Evolutionary conservation across 495 filamentous ascomycete genomes (phyloP).

Genomic region (Annulohypoxylon bovei): DNA sequence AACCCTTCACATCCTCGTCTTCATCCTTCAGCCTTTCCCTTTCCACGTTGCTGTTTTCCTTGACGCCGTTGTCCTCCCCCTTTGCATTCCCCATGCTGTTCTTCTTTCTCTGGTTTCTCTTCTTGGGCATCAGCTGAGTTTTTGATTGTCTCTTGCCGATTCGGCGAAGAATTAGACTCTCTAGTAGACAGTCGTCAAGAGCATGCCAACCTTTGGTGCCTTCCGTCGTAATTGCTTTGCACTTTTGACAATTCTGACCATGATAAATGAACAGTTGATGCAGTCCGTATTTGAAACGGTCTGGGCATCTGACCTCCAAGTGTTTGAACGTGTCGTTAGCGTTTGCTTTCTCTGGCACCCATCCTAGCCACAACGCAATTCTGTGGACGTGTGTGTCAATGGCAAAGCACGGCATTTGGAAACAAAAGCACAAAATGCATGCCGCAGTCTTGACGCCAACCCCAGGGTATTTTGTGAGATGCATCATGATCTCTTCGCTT

Average conservation of each 20-base stretch:
- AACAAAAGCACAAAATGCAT: constrained; percentile 84
- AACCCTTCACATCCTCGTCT: neutral
- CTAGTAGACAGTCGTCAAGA: constrained; percentile 55
- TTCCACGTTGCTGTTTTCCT: too few relatives aligned
- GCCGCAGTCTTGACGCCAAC: constrained; percentile 93
- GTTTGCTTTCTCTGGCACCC: constrained; percentile 73
- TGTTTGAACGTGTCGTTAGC: constrained; percentile 81
- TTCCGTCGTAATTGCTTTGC: constrained; percentile 66
- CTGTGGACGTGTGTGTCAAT: constrained; percentile 89
- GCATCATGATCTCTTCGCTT: constrained; percentile 74
- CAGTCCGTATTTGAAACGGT: constrained; percentile 87
- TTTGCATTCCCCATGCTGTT: neutral
- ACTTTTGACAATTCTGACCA: constrained; percentile 82
- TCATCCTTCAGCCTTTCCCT: neutral
- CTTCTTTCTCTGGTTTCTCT: neutral
- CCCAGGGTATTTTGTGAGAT: constrained; percentile 79
- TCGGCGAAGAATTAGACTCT: constrained; percentile 56
- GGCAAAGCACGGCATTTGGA: constrained; percentile 80
- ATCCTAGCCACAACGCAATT: constrained; percentile 84
- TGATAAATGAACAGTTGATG: constrained; percentile 90
- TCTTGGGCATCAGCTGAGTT: constrained; percentile 22
- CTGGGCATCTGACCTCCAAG: constrained; percentile 80
- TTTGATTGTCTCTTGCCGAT: constrained; percentile 40
- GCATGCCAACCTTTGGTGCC: constrained; percentile 58
- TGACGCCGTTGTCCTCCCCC: too few relatives aligned